phyloP scores from a whole-genome alignment of 306 rosid genomes.

The Pachyrhizus erosus region DNA sequence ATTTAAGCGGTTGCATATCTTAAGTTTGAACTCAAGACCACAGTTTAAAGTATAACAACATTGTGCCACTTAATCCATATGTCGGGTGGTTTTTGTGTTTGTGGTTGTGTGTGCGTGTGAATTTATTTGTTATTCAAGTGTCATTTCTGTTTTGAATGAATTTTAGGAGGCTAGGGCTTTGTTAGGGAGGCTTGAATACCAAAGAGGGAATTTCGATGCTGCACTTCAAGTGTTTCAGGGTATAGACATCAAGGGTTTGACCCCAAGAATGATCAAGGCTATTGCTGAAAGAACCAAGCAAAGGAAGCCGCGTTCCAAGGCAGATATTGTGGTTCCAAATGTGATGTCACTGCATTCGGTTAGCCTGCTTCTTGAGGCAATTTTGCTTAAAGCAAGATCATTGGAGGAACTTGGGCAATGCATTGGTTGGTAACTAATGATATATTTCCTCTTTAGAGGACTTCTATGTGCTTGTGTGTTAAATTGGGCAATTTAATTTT shows the following conservation, averaged over 20 bases:
- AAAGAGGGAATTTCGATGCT: slow-evolving; percentile 81
- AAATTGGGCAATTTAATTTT: slow-evolving; percentile 17
- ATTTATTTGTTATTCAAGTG: background rate
- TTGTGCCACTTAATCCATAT: background rate
- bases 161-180: slow-evolving; percentile 90
- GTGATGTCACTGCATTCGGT: slow-evolving; percentile 83
- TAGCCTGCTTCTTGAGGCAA: slow-evolving; percentile 87
- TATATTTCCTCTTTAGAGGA: background rate
- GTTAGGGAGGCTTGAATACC: slow-evolving; percentile 91
- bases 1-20: background rate
- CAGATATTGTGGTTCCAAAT: slow-evolving; percentile 49
- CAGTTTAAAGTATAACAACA: background rate
- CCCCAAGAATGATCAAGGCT: slow-evolving; percentile 73
- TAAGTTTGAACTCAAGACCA: background rate
- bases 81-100: background rate
- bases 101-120: background rate
- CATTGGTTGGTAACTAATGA: slow-evolving; percentile 61
- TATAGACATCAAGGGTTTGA: slow-evolving; percentile 70
- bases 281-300: slow-evolving; percentile 67
- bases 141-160: slow-evolving; percentile 10
- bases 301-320: slow-evolving; percentile 61
- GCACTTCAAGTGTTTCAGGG: slow-evolving; percentile 94
- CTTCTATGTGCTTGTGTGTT: slow-evolving; percentile 11
- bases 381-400: slow-evolving; percentile 80
- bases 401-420: slow-evolving; percentile 70